Base-by-base conservation (phyloP, 805 yeast genomes). In the Monosporozyma siamensis region DNA sequence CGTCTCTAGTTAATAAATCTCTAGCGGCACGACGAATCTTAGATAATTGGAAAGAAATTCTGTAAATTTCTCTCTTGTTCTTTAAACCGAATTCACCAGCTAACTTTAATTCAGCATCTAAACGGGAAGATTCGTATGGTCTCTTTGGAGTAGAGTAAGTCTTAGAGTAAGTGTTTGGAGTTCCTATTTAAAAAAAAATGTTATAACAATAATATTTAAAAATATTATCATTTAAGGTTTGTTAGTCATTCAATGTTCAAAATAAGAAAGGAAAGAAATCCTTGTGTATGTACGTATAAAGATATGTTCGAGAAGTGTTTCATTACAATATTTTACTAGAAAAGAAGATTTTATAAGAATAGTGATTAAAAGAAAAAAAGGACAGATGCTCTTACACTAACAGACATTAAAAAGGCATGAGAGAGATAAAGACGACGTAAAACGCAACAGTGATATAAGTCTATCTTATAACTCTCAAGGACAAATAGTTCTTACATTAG, bases 1-100 rank as follows among this genome's bases (percentile, higher is more conserved):
- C 98, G 68, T 92, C 98, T 80, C 96, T 88, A 80, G 98, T 92
- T 75, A 92, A 82, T 67, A 92, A 79, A 69, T 92, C 97, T 84
- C 98, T 95, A 69, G 98, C 98, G 72, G 98, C 98, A 80, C 98
- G 88, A 80, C 98, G 89, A 71, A 92, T 90, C 82, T 92, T 92
- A 55, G 98, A 92, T 68, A 92, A 85, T 78, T 92, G 97, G 82
- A 84, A 86, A 72, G 94, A 94, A 71, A 92, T 89, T 84, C 98
- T 88, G 95, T 92, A 92, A 73, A 92, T 87, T 78, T 92, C 98
- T 72, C 94, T 86, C 90, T 92, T 92, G 96, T 92, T 92, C 80
- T 88, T 90, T 71, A 92, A 83, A 82, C 98, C 98, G 84, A 75
- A 89, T 76, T 92, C 97, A 80, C 98, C 98, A 68, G 95, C 97